Evolutionary conservation across 345 rosid species (phyloP), one percentile per base, ranked within the genome.

Genomic region (Stellera chamaejasme): DNA sequence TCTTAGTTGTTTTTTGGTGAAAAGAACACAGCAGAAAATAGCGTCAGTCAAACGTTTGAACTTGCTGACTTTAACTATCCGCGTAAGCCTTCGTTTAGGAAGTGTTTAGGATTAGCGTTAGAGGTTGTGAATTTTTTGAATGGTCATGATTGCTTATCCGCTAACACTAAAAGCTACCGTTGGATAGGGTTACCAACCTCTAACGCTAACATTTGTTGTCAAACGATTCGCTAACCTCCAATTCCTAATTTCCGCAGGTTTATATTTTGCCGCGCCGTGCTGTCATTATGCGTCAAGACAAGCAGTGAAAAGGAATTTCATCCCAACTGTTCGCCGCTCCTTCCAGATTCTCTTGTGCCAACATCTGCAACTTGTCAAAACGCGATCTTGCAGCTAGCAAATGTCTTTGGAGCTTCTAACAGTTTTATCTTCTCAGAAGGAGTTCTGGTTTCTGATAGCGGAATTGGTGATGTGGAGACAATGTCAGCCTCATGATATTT

Each of bases 291-390:
- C 55, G 70, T 66, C 27, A 77, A 77, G 59, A 70, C 81, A 39
- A 72, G 60, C 10, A 67, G 72, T 52, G 82, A 82, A 73, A 77
- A 75, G 71, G 85, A 92, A 66, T 80, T 71, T 44, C 80, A 79
- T 54, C 95, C 98, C 6, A 76, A 71, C 27, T 92, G 98, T 36
- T 50, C 78, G 45, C 98, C 96, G n/a, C 50, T 62, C 26, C 96
- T 88, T 52, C 96, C 95, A 1, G 70, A 62, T 25, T 66, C 73
- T 45, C 64, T 88, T 16, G 43, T 27, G 47, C 87, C 96, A 50
- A 73, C 67, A 4, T 52, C 79, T 25, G 50, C 66, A 12, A 50
- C 79, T 25, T 72, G 71, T 64, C 89, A 79, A 66, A 61, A 63
- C 5, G 61, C 68, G 26, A 77, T 92, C 64, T 26, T 79, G 42